Base-by-base conservation (phyloP, 352 stramenopile species). In the Pythium volutum region DNA sequence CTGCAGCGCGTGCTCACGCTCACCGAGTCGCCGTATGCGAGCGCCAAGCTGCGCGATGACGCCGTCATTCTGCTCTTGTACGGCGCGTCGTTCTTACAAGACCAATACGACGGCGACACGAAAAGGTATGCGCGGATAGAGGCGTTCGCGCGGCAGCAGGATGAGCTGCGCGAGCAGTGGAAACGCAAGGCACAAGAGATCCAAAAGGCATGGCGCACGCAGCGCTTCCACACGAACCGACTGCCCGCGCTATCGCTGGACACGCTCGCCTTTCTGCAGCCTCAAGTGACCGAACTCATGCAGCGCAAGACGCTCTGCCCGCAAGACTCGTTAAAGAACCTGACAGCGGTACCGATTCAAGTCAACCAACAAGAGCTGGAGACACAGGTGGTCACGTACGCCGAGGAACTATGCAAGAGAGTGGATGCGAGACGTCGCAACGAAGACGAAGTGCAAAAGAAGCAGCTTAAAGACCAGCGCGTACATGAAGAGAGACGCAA, bases 1-100 rank as follows among this genome's bases (percentile, higher is more conserved):
- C 36, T 70, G 10, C 50, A 55, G 34, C 26, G 25, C 5, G 64
- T 57, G 15, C 12, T 57, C 15, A 12, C 56, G 51, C 56, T 66
- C 34, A 62, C 51, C 10, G 48, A 54, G 5, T 53, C 36, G 20
- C 50, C 64, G 25, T 14, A 63, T 25, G 57, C 46, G 18, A 66
- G 55, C 29, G 42, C 47, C 25, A 67, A 57, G 11, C 51, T 80
- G 39, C 57, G 81, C 36, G 71, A 79, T 43, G 79, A 86, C 60
- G 76, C 68, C 2, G 55, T 83, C n/a, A 69, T 80, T 20, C 47
- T 88, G 49, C 48, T 80, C 10, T 80, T 64, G 39, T 84, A 79
- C 39, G 79, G 79, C 18, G 55, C 45, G 23, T 62, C 65, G 41
- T 84, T 71, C 48, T 56, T 88, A 11, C 53, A 66, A 6, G 56